Percentiles rank a stretch among this genome's conserved stretches.
Conservation (phyloP, 306 rosid genomes). For the Quercus parvula region DNA sequence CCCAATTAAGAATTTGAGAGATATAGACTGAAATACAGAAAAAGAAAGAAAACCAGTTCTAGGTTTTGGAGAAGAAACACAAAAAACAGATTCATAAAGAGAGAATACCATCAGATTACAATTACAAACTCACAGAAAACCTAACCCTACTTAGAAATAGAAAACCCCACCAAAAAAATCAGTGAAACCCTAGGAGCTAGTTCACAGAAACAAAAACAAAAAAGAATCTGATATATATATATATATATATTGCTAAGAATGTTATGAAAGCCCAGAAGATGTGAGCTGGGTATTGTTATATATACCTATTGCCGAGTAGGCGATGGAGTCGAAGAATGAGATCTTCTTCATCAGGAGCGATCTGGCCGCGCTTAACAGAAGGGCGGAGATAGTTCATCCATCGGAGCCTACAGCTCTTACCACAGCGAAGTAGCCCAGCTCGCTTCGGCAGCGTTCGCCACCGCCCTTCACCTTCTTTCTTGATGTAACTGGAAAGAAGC, state of each 20-base stretch:
- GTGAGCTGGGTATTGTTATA: not conserved
- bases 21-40: not conserved
- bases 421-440: conserved; percentile 81
- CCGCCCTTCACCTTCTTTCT: conserved; percentile 76
- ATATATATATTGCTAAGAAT: too few relatives aligned
- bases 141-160: not conserved
- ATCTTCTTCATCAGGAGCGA: conserved; percentile 89
- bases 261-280: not conserved
- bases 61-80: not conserved
- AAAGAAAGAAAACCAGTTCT: not conserved
- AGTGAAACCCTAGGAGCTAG: not conserved
- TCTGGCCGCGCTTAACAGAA: conserved; percentile 81
- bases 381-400: conserved; percentile 99
- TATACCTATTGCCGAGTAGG: conserved; percentile 75
- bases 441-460: conserved; percentile 82
- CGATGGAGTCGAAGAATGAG: conserved; percentile 96
- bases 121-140: not conserved
- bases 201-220: not conserved
- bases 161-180: not conserved
- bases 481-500: conserved; percentile 44
- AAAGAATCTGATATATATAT: too few relatives aligned
- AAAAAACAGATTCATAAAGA: not conserved
- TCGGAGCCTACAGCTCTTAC: conserved; percentile 90
- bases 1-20: too few relatives aligned
- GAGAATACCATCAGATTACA: not conserved